Percentiles rank a stretch among this genome's conserved stretches.
phyloP scores from a whole-genome alignment of 306 rosid genomes.

The Vigna trinervia region DNA sequence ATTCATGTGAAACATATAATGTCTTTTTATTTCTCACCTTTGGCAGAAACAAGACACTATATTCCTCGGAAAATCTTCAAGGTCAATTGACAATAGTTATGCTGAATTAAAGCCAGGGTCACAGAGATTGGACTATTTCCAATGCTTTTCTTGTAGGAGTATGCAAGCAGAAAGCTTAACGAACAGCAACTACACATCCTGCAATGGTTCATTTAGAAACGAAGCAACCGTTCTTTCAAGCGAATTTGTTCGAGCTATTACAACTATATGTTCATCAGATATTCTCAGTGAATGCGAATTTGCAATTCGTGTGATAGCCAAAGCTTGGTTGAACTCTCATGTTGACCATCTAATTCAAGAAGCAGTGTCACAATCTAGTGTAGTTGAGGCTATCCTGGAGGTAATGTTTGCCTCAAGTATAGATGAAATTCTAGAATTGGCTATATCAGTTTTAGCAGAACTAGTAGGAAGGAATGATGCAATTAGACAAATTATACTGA shows the following conservation, averaged over 20 bases:
- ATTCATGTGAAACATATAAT: conserved; percentile 14
- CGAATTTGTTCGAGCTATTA: conserved; percentile 55
- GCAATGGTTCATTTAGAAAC: conserved; percentile 40
- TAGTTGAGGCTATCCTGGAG: conserved; percentile 70
- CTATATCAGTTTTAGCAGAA: conserved; percentile 67
- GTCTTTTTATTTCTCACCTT: conserved; percentile 37
- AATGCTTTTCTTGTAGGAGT: conserved; percentile 58
- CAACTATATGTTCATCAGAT: conserved; percentile 60
- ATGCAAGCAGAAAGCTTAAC: conserved; percentile 51
- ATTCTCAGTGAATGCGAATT: conserved; percentile 59
- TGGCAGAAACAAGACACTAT: conserved; percentile 49
- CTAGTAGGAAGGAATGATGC: conserved; percentile 48
- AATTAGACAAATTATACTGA: conserved; percentile 52
- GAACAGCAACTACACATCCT: conserved; percentile 39
- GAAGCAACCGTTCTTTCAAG: conserved; percentile 53
- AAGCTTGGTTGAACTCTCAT: conserved; percentile 68
- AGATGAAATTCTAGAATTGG: conserved; percentile 68
- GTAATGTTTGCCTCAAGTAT: conserved; percentile 64
- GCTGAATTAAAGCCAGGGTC: conserved; percentile 49
- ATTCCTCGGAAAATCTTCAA: conserved; percentile 46
- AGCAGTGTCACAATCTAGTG: conserved; percentile 55
- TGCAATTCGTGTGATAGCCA: conserved; percentile 60
- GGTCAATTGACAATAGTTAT: conserved; percentile 41
- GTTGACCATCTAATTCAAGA: conserved; percentile 57
- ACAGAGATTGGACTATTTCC: conserved; percentile 52